Percentiles rank a stretch among this genome's conserved stretches.
Evolutionary conservation across 768 basidiomycete species (phyloP).

Genomic region (Podaxis sp.): DNA sequence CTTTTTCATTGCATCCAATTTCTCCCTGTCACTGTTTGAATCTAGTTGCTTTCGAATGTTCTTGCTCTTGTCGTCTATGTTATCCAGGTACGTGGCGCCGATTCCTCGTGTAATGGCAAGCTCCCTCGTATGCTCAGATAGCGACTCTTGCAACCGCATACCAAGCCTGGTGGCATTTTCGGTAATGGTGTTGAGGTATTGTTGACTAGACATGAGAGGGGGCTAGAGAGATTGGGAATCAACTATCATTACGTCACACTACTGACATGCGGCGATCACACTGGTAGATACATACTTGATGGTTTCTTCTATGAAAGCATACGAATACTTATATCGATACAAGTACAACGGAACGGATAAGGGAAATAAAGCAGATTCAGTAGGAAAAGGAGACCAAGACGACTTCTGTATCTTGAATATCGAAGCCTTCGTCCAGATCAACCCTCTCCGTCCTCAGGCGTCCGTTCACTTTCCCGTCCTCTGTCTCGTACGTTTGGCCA

Average conservation of each 20-base stretch:
- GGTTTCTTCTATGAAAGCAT: background rate
- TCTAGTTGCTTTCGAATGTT: slow-evolving; percentile 88
- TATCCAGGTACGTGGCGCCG: slow-evolving; percentile 62
- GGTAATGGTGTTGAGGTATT: slow-evolving; percentile 55
- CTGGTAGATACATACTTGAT: no score
- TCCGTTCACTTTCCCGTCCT: slow-evolving; percentile 41
- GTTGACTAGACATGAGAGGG: slow-evolving; percentile 36
- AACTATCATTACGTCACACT: slow-evolving; percentile 10
- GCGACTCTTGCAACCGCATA: slow-evolving; percentile 78
- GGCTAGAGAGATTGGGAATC: background rate
- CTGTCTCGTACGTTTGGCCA: slow-evolving; percentile 58
- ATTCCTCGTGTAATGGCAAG: slow-evolving; percentile 57
- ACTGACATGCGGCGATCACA: background rate
- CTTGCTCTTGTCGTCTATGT: slow-evolving; percentile 68
- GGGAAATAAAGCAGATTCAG: background rate
- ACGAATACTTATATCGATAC: background rate
- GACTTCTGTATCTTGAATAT: slow-evolving; percentile 49
- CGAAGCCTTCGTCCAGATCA: slow-evolving; percentile 36
- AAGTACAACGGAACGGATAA: background rate
- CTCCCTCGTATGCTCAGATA: slow-evolving; percentile 80
- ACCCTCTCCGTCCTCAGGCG: slow-evolving; percentile 26
- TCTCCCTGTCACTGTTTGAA: slow-evolving; percentile 84
- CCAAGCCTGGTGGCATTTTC: slow-evolving; percentile 86
- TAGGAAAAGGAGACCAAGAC: slow-evolving; percentile 38
- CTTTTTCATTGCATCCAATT: slow-evolving; percentile 93